A percentile compares a stretch with the other conserved stretches of the same genome.
phyloP scores from a whole-genome alignment of 805 yeast species.

The Candida ovalis region DNA sequence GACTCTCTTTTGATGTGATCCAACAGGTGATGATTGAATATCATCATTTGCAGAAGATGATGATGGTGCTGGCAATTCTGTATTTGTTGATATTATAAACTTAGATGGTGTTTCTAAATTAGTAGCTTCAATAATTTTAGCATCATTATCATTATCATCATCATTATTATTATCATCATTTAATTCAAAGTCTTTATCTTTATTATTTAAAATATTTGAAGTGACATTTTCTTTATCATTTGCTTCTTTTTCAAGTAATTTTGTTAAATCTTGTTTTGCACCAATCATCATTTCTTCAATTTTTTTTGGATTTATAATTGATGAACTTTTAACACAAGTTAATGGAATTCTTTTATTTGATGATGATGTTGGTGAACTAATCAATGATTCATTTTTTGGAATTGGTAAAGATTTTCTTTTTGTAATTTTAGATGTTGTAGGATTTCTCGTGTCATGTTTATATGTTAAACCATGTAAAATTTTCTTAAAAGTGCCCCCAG shows the following conservation, averaged over 20 bases:
- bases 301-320: slow-evolving; percentile 10
- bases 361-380: slow-evolving; percentile 7
- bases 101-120: background rate
- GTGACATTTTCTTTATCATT: slow-evolving; percentile 18
- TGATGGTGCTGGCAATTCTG: background rate
- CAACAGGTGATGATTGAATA: slow-evolving; percentile 23
- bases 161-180: background rate
- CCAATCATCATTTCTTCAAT: slow-evolving; percentile 13
- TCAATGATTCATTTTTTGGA: slow-evolving; percentile 12
- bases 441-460: slow-evolving; percentile 31
- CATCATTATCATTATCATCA: background rate
- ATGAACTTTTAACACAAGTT: slow-evolving; percentile 21
- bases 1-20: slow-evolving; percentile 18
- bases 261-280: slow-evolving; percentile 26
- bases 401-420: slow-evolving; percentile 25
- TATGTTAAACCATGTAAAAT: slow-evolving; percentile 47
- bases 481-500: slow-evolving; percentile 27
- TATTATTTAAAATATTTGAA: background rate
- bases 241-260: slow-evolving; percentile 14
- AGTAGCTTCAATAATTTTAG: background rate
- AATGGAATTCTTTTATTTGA: slow-evolving; percentile 23
- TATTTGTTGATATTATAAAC: no score
- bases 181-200: background rate
- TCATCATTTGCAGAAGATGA: no score
- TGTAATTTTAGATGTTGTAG: no score